These are phyloP conservation scores for Leccinellum luteum DNA, from an alignment of 768 basidiomycete species.

Conservation along the genomic window DNA sequence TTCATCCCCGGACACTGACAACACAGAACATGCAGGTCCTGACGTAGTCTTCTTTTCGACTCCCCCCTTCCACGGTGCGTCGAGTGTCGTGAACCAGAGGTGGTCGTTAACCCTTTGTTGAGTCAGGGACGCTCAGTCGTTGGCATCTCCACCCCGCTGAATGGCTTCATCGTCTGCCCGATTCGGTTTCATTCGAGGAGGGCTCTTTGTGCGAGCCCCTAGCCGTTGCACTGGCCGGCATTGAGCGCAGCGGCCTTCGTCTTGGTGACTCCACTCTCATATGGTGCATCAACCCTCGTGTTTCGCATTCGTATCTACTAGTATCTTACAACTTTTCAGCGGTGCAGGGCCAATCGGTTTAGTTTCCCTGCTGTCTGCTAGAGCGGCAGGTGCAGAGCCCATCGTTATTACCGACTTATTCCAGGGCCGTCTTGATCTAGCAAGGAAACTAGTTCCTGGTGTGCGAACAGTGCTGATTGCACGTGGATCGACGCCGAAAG, in stretches of 20 bases:
- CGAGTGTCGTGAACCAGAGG: not conserved
- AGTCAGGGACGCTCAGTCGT: slow-evolving; percentile 55
- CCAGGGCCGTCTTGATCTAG: slow-evolving; percentile 64
- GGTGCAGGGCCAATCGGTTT: slow-evolving; percentile 71
- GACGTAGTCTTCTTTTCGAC: slow-evolving; percentile 67
- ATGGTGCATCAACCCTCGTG: slow-evolving; percentile 39
- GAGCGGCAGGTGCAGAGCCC: slow-evolving; percentile 68
- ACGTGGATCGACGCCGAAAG: slow-evolving; percentile 43
- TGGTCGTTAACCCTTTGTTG: not conserved
- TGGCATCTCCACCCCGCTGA: slow-evolving; percentile 68
- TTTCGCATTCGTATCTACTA: not conserved
- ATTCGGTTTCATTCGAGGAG: slow-evolving; percentile 61
- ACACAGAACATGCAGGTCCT: slow-evolving; percentile 24
- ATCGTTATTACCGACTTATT: slow-evolving; percentile 69
- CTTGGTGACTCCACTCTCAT: slow-evolving; percentile 63
- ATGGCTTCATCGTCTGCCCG: slow-evolving; percentile 66
- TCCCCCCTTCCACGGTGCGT: slow-evolving; percentile 61
- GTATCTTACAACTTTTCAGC: slow-evolving; percentile 33
- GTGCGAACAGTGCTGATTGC: slow-evolving; percentile 56
- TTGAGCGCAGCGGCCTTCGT: slow-evolving; percentile 61
- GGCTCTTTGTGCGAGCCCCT: slow-evolving; percentile 67
- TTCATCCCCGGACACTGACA: slow-evolving; percentile 1
- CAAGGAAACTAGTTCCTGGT: slow-evolving; percentile 57
- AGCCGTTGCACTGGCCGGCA: slow-evolving; percentile 64
- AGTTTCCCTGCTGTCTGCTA: slow-evolving; percentile 56